phyloP scores from a whole-genome alignment of 2,329 filamentous ascomycete genomes.

The Sphaerulina populicola region DNA sequence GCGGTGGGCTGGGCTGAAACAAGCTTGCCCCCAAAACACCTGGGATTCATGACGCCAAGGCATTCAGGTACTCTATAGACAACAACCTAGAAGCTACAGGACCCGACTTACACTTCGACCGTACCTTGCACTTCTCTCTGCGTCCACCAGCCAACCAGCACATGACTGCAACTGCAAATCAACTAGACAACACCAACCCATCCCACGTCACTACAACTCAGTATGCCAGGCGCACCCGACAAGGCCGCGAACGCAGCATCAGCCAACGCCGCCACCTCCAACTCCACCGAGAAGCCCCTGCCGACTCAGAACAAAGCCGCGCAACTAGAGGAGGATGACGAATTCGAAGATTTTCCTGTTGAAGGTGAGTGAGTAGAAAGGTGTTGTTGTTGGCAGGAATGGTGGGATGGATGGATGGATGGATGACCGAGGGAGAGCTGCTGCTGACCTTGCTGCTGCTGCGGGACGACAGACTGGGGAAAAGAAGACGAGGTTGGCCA shows the following conservation, averaged over 20 bases:
- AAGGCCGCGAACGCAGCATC: slow-evolving; percentile 31
- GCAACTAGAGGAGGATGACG: slow-evolving; percentile 89
- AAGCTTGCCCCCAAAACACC: neutral
- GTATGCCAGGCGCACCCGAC: slow-evolving; percentile 5
- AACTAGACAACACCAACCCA: neutral
- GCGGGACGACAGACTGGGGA: slow-evolving; percentile 64
- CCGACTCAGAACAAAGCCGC: slow-evolving; percentile 53
- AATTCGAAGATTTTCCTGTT: slow-evolving; percentile 97
- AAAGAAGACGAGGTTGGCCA: slow-evolving; percentile 74
- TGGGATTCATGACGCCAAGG: too few relatives aligned
- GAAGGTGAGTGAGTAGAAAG: slow-evolving; percentile 55
- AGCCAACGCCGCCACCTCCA: slow-evolving; percentile 34
- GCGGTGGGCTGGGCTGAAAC: neutral
- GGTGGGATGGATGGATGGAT: too few relatives aligned
- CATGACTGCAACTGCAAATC: neutral
- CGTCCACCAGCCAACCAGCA: neutral
- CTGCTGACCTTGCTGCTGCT: too few relatives aligned
- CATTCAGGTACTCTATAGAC: neutral
- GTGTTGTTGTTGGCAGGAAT: too few relatives aligned
- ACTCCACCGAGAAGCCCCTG: slow-evolving; percentile 39
- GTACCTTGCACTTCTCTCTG: neutral
- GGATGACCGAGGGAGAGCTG: too few relatives aligned
- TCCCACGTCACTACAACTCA: neutral
- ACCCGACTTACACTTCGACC: neutral
- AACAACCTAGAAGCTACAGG: neutral